Conservation (phyloP, 1,139 yeast species). For the Kluyveromyces sp. region DNA sequence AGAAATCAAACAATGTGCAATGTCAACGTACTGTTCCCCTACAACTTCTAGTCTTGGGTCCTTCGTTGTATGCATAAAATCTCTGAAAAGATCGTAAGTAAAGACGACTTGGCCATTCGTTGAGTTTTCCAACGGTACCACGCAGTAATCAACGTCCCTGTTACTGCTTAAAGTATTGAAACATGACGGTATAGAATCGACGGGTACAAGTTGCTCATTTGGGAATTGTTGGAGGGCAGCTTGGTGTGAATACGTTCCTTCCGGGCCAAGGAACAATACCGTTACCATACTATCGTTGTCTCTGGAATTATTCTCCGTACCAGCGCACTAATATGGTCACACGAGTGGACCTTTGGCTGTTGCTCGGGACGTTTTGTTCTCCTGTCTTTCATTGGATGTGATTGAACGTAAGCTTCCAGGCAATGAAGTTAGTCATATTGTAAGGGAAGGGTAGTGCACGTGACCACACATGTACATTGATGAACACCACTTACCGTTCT, state of each 20-base stretch:
- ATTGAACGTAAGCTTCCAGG: not conserved
- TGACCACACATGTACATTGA: too few species aligned
- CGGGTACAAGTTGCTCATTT: conserved; percentile 28
- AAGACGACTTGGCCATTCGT: conserved; percentile 89
- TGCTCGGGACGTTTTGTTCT: too few species aligned
- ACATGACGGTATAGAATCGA: conserved; percentile 54
- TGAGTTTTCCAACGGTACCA: conserved; percentile 92
- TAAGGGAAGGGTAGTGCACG: not conserved
- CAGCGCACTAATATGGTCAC: too few species aligned
- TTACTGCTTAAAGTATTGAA: conserved; percentile 45
- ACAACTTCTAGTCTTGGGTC: conserved; percentile 43
- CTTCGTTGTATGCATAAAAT: conserved; percentile 40
- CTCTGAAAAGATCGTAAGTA: conserved; percentile 75
- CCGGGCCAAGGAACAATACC: conserved; percentile 79
- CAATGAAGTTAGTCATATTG: not conserved
- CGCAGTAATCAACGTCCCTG: conserved; percentile 53
- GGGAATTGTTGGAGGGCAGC: conserved; percentile 77
- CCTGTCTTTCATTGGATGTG: not conserved
- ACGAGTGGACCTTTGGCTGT: too few species aligned
- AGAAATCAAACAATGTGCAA: conserved; percentile 70
- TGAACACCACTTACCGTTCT: too few species aligned
- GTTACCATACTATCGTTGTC: conserved; percentile 16
- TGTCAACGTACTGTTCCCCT: conserved; percentile 75
- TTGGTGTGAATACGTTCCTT: conserved; percentile 90
- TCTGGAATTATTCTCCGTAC: too few species aligned